A percentile compares a stretch with the other conserved stretches of the same genome.
Conservation (phyloP, 495 filamentous ascomycete species). For the Penicillium malachiteum region DNA sequence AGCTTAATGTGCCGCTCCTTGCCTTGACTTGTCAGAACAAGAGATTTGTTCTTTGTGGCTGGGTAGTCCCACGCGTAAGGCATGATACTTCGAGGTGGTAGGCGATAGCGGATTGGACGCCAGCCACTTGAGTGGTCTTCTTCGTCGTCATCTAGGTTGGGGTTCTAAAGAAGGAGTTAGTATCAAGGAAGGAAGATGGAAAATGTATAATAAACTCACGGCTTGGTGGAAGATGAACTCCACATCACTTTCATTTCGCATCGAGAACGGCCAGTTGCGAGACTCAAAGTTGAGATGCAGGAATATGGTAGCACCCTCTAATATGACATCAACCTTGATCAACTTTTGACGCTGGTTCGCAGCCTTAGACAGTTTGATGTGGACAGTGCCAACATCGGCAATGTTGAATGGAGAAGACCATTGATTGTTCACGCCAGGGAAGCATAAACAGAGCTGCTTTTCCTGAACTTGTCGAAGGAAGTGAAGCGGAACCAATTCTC, state of each 20-base stretch:
- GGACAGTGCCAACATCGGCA: conserved; percentile 83
- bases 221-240: conserved; percentile 95
- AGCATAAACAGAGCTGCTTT: conserved; percentile 91
- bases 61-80: conserved; percentile 99
- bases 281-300: conserved; percentile 84
- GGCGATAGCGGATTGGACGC: conserved; percentile 87
- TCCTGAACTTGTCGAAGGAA: conserved; percentile 75
- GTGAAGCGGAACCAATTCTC: conserved; percentile 77
- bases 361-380: conserved; percentile 84
- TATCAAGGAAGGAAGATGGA: not conserved
- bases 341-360: conserved; percentile 84
- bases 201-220: not conserved
- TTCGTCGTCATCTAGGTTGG: conserved; percentile 75
- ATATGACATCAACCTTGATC: conserved; percentile 81
- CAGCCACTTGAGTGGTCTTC: conserved; percentile 77
- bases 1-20: conserved; percentile 89
- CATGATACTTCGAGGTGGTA: conserved; percentile 96
- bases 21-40: conserved; percentile 74
- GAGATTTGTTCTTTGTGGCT: conserved; percentile 90
- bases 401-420: conserved; percentile 99
- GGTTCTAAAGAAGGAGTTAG: conserved; percentile 39
- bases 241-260: conserved; percentile 94
- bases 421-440: conserved; percentile 91
- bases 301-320: conserved; percentile 92
- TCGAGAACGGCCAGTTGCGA: conserved; percentile 96